Evolutionary conservation across 257 asterid species (phyloP).

Genomic region (Cynanchum wilfordii): DNA sequence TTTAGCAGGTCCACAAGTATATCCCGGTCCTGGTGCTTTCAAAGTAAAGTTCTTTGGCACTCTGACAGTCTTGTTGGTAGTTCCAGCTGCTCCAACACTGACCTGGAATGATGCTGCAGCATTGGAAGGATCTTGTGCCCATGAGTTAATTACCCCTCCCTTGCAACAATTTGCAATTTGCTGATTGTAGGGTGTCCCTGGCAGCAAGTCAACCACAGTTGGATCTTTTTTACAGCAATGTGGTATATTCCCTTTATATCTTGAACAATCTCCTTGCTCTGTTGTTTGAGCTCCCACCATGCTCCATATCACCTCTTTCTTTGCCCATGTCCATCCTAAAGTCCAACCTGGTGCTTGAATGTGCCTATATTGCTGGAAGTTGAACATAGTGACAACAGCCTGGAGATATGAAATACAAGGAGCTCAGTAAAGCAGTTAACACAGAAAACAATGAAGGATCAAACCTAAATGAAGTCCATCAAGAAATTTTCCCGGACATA

Average conservation of each 20-base stretch:
- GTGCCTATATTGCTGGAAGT: constrained; percentile 89
- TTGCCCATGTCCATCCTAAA: constrained; percentile 93
- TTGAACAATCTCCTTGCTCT: constrained; percentile 93
- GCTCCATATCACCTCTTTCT: constrained; percentile 88
- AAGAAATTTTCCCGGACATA: not conserved
- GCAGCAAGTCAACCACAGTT: constrained; percentile 65
- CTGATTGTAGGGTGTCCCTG: constrained; percentile 77
- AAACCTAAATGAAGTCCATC: not conserved
- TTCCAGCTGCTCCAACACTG: constrained; percentile 70
- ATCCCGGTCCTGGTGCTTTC: constrained; percentile 79
- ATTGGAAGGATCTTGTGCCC: constrained; percentile 64
- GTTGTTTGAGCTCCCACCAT: constrained; percentile 81
- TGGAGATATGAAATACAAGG: constrained; percentile 15
- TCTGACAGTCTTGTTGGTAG: constrained; percentile 71
- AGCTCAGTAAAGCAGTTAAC: not conserved
- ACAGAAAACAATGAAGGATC: too few species aligned
- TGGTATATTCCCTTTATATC: constrained; percentile 54
- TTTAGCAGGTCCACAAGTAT: constrained; percentile 82
- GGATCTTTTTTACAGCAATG: constrained; percentile 84
- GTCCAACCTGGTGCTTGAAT: constrained; percentile 94
- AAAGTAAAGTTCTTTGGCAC: constrained; percentile 74
- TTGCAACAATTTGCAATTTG: constrained; percentile 85
- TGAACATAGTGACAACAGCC: constrained; percentile 81
- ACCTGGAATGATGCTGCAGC: constrained; percentile 72
- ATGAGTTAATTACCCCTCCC: constrained; percentile 76